phyloP scores from a whole-genome alignment of 2,329 filamentous ascomycete species.

The Nemania sp. region DNA sequence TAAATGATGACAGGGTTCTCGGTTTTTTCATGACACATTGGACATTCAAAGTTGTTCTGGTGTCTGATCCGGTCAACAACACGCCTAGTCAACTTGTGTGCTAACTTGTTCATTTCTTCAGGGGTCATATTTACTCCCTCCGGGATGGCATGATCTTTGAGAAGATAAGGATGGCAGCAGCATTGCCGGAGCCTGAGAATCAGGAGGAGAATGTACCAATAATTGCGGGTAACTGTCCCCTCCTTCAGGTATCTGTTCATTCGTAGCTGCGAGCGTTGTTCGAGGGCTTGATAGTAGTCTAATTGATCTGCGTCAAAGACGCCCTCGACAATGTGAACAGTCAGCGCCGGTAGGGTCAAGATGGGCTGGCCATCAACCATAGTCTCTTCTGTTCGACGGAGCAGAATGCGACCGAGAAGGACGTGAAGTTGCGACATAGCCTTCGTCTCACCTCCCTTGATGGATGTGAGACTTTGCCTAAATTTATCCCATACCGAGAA shows the following conservation, averaged over 20 bases:
- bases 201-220: slow-evolving; percentile 79
- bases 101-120: slow-evolving; percentile 38
- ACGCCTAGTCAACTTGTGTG: slow-evolving; percentile 24
- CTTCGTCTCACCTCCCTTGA: slow-evolving; percentile 54
- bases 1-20: slow-evolving; percentile 36
- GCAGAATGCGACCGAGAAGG: slow-evolving; percentile 77
- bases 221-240: slow-evolving; percentile 65
- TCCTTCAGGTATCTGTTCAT: slow-evolving; percentile 37
- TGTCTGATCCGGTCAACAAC: slow-evolving; percentile 30
- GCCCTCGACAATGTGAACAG: slow-evolving; percentile 62
- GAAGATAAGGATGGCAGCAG: slow-evolving; percentile 78
- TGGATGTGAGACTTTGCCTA: slow-evolving; percentile 49
- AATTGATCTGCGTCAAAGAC: slow-evolving; percentile 70
- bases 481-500: slow-evolving; percentile 72
- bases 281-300: slow-evolving; percentile 66
- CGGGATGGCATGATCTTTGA: slow-evolving; percentile 47
- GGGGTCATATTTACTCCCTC: slow-evolving; percentile 34
- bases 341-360: slow-evolving; percentile 68
- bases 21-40: slow-evolving; percentile 31
- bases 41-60: slow-evolving; percentile 32
- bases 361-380: slow-evolving; percentile 81
- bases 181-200: slow-evolving; percentile 80
- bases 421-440: slow-evolving; percentile 74
- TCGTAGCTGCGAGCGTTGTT: slow-evolving; percentile 32
- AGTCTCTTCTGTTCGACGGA: slow-evolving; percentile 82